These are phyloP conservation scores for Mycena amicta DNA, from an alignment of 768 basidiomycete genomes.

Conservation along the genomic window DNA sequence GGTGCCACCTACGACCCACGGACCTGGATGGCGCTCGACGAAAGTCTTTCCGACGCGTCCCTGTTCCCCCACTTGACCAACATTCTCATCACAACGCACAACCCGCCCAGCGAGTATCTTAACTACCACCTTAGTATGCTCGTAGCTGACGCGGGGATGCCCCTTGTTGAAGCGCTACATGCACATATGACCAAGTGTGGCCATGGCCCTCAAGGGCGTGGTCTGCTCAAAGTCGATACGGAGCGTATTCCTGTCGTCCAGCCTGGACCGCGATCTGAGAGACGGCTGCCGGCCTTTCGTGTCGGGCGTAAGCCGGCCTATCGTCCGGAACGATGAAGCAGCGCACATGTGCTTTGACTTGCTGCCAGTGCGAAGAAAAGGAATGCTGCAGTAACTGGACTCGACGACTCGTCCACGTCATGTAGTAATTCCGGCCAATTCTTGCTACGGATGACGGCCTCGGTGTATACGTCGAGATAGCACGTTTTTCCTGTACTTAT, in stretches of 20 bases:
- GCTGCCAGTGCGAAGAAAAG: too few relatives aligned
- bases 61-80: neutral
- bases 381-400: too few relatives aligned
- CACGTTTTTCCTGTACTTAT: too few relatives aligned
- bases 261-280: too few relatives aligned
- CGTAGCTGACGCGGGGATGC: neutral
- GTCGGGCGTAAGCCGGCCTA: too few relatives aligned
- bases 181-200: neutral
- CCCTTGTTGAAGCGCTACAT: neutral
- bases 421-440: too few relatives aligned
- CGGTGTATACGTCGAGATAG: too few relatives aligned
- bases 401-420: too few relatives aligned
- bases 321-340: too few relatives aligned
- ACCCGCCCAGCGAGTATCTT: neutral
- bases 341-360: too few relatives aligned
- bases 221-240: neutral
- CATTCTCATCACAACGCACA: neutral
- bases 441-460: too few relatives aligned
- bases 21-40: neutral
- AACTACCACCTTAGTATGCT: neutral
- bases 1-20: neutral
- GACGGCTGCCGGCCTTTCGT: too few relatives aligned
- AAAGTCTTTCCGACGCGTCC: neutral
- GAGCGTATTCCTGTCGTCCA: neutral
- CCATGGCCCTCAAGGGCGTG: neutral